Evolutionary conservation across 2,329 filamentous ascomycete species (phyloP).

Genomic region (Colletotrichum salicis): DNA sequence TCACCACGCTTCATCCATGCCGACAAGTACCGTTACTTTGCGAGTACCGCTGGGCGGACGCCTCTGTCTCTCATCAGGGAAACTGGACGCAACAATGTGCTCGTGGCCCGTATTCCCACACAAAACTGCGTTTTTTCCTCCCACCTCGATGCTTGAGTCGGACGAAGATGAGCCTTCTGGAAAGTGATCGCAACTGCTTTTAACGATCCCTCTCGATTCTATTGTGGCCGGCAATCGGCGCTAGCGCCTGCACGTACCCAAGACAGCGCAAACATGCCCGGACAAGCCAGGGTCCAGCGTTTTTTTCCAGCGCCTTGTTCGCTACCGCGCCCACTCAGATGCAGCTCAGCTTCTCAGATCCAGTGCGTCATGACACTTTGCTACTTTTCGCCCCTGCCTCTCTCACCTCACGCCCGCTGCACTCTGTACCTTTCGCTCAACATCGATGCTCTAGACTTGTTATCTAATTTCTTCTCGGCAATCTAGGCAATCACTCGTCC

Average conservation of each 20-base stretch:
- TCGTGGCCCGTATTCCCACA: conserved; percentile 29
- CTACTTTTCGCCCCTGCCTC: conserved; percentile 14
- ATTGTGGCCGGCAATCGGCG: conserved; percentile 26
- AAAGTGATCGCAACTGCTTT: conserved; percentile 26
- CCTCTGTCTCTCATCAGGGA: conserved; percentile 9
- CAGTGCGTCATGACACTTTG: conserved; percentile 32
- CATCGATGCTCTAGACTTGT: neutral
- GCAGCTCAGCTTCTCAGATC: conserved; percentile 25
- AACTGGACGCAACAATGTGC: conserved; percentile 14
- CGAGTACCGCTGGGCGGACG: conserved; percentile 17
- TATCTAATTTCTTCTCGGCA: neutral
- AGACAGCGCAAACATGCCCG: conserved; percentile 2
- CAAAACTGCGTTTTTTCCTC: conserved; percentile 20
- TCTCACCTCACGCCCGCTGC: neutral
- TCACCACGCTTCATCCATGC: conserved; percentile 22
- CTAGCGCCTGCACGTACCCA: conserved; percentile 30
- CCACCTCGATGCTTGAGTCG: conserved; percentile 11
- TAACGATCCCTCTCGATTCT: conserved; percentile 18
- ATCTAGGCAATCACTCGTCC: conserved; percentile 1
- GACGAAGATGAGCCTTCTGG: conserved; percentile 13
- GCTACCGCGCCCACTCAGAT: conserved; percentile 28
- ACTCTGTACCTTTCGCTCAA: neutral
- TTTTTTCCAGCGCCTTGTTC: conserved; percentile 25
- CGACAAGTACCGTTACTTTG: conserved; percentile 27
- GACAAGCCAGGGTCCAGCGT: conserved; percentile 26